phyloP scores from a whole-genome alignment of 2,329 filamentous ascomycete genomes.

The Claviceps fusiformis region DNA sequence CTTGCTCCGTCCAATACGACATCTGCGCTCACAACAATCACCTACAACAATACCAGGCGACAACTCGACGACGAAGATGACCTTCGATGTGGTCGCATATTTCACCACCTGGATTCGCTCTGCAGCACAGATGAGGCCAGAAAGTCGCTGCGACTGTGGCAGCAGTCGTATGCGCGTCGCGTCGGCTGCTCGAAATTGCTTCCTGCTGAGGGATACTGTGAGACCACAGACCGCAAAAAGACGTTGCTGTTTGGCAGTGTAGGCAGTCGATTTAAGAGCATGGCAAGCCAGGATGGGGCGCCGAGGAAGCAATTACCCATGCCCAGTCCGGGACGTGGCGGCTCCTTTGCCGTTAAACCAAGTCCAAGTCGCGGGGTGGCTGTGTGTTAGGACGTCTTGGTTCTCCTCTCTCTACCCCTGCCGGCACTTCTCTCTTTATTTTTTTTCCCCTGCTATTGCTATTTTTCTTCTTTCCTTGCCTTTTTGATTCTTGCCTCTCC shows the following conservation, averaged over 20 bases:
- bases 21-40: slow-evolving; percentile 16
- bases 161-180: slow-evolving; percentile 32
- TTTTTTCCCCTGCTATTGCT: not conserved
- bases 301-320: slow-evolving; percentile 2
- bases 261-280: slow-evolving; percentile 1
- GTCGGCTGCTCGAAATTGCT: slow-evolving; percentile 25
- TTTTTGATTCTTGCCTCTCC: not conserved
- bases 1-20: slow-evolving; percentile 20
- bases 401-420: not conserved
- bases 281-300: slow-evolving; percentile 11
- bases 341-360: slow-evolving; percentile 4
- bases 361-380: not conserved
- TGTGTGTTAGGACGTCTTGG: not conserved
- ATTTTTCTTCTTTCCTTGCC: not conserved
- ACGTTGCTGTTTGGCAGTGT: not conserved
- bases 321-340: slow-evolving; percentile 4
- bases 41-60: slow-evolving; percentile 8
- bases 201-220: slow-evolving; percentile 22
- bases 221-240: slow-evolving; percentile 8
- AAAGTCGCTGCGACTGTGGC: slow-evolving; percentile 34
- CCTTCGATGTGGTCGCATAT: slow-evolving; percentile 28
- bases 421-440: not conserved
- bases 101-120: slow-evolving; percentile 30
- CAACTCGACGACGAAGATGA: slow-evolving; percentile 25
- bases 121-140: slow-evolving; percentile 35